phyloP scores from a whole-genome alignment of 2,329 filamentous ascomycete genomes.

The Fusarium solani-melongenae region DNA sequence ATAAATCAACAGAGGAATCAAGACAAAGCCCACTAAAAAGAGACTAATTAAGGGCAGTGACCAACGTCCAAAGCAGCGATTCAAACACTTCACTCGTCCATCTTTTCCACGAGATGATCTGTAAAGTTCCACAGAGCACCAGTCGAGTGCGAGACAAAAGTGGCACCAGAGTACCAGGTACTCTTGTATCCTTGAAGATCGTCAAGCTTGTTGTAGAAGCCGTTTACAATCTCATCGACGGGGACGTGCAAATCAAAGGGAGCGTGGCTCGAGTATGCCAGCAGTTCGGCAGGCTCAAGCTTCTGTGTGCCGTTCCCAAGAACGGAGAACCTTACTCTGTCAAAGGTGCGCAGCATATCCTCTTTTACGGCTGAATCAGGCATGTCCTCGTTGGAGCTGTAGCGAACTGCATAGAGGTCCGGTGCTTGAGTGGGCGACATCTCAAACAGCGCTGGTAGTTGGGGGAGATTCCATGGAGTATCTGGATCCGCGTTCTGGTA shows the following conservation, averaged over 20 bases:
- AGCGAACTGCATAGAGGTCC: slow-evolving; percentile 23
- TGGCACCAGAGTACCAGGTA: slow-evolving; percentile 34
- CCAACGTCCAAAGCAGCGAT: neutral
- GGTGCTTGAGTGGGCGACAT: slow-evolving; percentile 25
- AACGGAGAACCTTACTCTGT: slow-evolving; percentile 14
- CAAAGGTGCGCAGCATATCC: slow-evolving; percentile 26
- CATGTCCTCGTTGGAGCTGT: slow-evolving; percentile 8
- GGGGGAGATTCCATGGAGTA: slow-evolving; percentile 18
- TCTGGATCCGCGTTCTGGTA: slow-evolving; percentile 32
- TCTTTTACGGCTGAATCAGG: slow-evolving; percentile 10
- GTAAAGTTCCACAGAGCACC: slow-evolving; percentile 36
- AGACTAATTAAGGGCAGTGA: neutral
- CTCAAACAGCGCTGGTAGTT: slow-evolving; percentile 28
- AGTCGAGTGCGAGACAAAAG: slow-evolving; percentile 29
- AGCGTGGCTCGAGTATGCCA: slow-evolving; percentile 31
- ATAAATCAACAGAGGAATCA: neutral
- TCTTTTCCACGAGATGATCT: slow-evolving; percentile 27
- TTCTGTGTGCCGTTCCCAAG: neutral
- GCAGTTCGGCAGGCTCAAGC: slow-evolving; percentile 8
- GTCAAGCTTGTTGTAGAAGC: slow-evolving; percentile 30
- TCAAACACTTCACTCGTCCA: slow-evolving; percentile 1
- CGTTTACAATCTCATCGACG: slow-evolving; percentile 10
- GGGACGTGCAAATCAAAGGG: slow-evolving; percentile 29
- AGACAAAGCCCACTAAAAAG: neutral
- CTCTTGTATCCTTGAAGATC: slow-evolving; percentile 25